Conservation (phyloP, 2,329 filamentous ascomycete species). For the Calonectria henricotiae region DNA sequence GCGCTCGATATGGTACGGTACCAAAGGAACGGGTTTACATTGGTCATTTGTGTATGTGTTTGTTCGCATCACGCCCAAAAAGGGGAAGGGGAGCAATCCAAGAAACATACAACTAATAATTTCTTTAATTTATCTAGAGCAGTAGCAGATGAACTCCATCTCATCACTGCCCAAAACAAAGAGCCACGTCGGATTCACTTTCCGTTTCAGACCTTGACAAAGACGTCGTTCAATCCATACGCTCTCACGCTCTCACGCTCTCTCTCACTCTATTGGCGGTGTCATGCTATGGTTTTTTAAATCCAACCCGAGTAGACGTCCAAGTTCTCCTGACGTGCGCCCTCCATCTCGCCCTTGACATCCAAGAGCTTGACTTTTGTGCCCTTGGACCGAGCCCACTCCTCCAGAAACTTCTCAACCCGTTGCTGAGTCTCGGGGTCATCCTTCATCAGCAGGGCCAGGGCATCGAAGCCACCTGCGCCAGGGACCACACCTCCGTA, state of each 20-base stretch:
- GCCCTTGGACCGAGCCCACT: slow-evolving; percentile 75
- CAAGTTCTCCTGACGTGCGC: slow-evolving; percentile 67
- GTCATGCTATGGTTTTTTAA: slow-evolving; percentile 35
- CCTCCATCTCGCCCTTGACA: slow-evolving; percentile 82
- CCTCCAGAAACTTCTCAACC: slow-evolving; percentile 75
- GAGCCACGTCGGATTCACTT: background rate
- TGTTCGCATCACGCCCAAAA: slow-evolving; percentile 1
- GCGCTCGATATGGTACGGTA: background rate
- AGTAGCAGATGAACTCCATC: background rate
- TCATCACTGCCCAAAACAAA: background rate
- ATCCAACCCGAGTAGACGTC: slow-evolving; percentile 65
- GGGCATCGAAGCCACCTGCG: slow-evolving; percentile 93
- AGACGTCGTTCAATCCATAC: slow-evolving; percentile 13
- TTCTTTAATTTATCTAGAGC: slow-evolving; percentile 29
- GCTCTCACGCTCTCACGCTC: background rate
- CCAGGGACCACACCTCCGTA: slow-evolving; percentile 94
- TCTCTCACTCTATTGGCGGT: background rate
- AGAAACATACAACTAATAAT: slow-evolving; percentile 4
- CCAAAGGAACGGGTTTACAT: background rate
- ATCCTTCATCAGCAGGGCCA: slow-evolving; percentile 85
- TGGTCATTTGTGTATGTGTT: background rate
- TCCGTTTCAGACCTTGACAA: slow-evolving; percentile 17
- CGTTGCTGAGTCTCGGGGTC: slow-evolving; percentile 74
- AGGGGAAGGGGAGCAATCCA: background rate
- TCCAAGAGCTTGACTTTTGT: slow-evolving; percentile 78